Evolutionary conservation across 805 yeast genomes (phyloP).

Genomic region (Brettanomyces naardenensis): DNA sequence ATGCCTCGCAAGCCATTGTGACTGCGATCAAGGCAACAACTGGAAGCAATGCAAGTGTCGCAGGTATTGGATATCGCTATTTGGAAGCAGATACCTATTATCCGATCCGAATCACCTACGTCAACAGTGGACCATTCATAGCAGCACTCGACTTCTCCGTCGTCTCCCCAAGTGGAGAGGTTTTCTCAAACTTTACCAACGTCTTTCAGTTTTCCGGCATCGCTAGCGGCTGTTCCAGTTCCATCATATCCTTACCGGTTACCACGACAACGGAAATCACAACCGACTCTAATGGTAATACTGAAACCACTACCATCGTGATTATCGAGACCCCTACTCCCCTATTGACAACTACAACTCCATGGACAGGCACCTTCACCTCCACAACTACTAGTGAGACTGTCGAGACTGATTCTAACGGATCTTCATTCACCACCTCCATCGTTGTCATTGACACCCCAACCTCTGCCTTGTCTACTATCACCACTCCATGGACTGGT

Average conservation of each 20-base stretch:
- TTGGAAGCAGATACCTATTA: constrained; percentile 10
- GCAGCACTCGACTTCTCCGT: constrained; percentile 8
- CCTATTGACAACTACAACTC: no score
- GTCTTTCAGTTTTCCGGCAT: constrained; percentile 2
- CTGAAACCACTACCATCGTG: neutral
- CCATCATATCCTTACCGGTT: neutral
- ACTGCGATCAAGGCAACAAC: constrained; percentile 6
- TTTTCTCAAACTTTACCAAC: constrained; percentile 1
- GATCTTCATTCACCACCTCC: no score
- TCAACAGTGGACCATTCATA: constrained; percentile 8
- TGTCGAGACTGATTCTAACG: no score
- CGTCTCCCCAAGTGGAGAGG: constrained; percentile 7
- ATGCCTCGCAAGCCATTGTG: constrained; percentile 3
- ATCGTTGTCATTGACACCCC: no score
- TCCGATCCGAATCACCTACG: constrained; percentile 15
- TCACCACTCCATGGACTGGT: no score
- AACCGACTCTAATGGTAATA: neutral
- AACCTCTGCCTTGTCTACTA: no score
- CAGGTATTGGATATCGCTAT: constrained; percentile 7
- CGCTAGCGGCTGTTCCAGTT: neutral
- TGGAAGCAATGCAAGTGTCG: neutral
- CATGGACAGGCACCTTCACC: no score
- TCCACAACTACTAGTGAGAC: no score
- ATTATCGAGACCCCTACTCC: neutral
- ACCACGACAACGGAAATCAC: neutral